phyloP scores from a whole-genome alignment of 441 rosid species.

The Dalechampia spathulata region DNA sequence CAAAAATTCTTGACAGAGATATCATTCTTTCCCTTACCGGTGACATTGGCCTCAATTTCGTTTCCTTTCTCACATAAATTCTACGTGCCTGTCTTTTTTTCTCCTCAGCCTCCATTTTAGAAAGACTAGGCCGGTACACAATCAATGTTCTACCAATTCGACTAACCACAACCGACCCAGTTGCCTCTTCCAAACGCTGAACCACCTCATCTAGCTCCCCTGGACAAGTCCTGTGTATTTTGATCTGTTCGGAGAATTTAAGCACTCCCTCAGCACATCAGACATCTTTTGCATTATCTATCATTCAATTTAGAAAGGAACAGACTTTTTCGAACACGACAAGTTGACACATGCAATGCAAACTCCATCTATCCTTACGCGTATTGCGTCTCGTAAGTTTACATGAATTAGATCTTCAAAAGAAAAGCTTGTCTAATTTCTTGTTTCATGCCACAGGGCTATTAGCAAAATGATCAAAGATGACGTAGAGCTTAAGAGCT shows the following conservation, averaged over 20 bases:
- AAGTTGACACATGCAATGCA: neutral
- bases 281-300: neutral
- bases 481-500: too few species aligned
- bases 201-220: slow-evolving; percentile 70
- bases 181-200: slow-evolving; percentile 52
- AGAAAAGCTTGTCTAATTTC: too few species aligned
- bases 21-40: slow-evolving; percentile 22
- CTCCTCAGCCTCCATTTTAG: slow-evolving; percentile 77
- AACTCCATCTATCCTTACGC: too few species aligned
- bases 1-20: neutral
- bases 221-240: slow-evolving; percentile 72
- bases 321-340: neutral
- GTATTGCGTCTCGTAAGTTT: too few species aligned
- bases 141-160: slow-evolving; percentile 79
- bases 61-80: slow-evolving; percentile 27
- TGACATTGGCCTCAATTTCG: slow-evolving; percentile 14
- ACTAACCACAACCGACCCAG: slow-evolving; percentile 71
- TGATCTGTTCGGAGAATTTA: slow-evolving; percentile 39
- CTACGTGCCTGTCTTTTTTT: slow-evolving; percentile 41
- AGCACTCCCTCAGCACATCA: slow-evolving; percentile 2
- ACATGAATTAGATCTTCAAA: too few species aligned
- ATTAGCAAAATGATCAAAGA: too few species aligned
- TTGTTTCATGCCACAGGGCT: too few species aligned
- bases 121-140: slow-evolving; percentile 66
- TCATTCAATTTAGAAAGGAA: neutral